A percentile compares a stretch with the other conserved stretches of the same genome.
Conservation (phyloP, 192 early-diverging fungal species). For the Dispira simplex region DNA sequence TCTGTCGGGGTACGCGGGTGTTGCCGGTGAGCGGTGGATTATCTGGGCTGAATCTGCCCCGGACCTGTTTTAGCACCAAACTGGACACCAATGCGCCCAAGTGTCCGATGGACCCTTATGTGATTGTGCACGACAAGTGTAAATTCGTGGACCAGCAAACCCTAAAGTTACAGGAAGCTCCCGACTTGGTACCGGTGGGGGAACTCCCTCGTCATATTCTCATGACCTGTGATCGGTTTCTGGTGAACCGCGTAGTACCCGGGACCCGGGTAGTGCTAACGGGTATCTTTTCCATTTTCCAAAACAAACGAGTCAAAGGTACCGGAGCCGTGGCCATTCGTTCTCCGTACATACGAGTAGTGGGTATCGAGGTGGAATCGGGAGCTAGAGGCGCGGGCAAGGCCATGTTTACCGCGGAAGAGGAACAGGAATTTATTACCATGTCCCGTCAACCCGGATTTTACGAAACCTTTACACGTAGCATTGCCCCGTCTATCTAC, state of each 20-base stretch:
- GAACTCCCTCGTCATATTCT: constrained; percentile 93
- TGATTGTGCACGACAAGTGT: constrained; percentile 91
- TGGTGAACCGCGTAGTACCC: constrained; percentile 84
- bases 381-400: constrained; percentile 43
- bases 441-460: constrained; percentile 77
- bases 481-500: constrained; percentile 95
- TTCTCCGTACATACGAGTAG: constrained; percentile 85
- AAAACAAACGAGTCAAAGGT: constrained; percentile 46
- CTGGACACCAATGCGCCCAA: constrained; percentile 16
- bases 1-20: constrained; percentile 68
- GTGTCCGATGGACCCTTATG: constrained; percentile 73
- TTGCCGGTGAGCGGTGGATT: constrained; percentile 76
- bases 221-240: constrained; percentile 75
- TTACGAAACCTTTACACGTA: constrained; percentile 80
- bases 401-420: constrained; percentile 66
- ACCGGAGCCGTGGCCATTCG: constrained; percentile 77
- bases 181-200: constrained; percentile 94
- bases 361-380: constrained; percentile 78
- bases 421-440: constrained; percentile 83
- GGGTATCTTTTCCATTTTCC: constrained; percentile 90
- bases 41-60: constrained; percentile 66
- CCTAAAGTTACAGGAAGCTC: constrained; percentile 94
- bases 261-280: constrained; percentile 85
- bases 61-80: constrained; percentile 46
- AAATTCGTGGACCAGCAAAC: constrained; percentile 93